Conservation (phyloP, 495 filamentous ascomycete species). For the Podospora conica region DNA sequence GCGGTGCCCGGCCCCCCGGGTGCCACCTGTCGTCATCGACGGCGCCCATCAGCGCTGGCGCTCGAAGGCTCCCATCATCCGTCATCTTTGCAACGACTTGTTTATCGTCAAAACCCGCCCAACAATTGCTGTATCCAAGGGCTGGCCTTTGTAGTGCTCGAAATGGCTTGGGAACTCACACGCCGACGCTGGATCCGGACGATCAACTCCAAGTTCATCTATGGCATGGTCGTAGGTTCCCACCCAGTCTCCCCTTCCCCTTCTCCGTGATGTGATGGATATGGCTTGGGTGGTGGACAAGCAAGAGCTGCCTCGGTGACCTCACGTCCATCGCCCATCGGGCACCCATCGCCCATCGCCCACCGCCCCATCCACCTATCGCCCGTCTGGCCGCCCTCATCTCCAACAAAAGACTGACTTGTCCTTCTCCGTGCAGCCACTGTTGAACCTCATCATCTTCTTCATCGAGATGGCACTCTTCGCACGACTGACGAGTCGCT, state of each 20-base stretch:
- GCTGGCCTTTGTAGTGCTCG: slow-evolving; percentile 3
- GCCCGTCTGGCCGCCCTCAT: not conserved
- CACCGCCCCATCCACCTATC: slow-evolving; percentile 4
- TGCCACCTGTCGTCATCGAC: not conserved
- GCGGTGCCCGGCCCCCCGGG: not conserved
- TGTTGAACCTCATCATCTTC: slow-evolving; percentile 80
- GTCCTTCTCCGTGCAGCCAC: slow-evolving; percentile 52
- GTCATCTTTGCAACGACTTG: not conserved
- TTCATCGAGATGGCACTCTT: slow-evolving; percentile 82
- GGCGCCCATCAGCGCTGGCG: not conserved
- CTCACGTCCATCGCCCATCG: too few species aligned
- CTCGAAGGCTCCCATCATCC: not conserved
- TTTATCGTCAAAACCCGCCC: not conserved
- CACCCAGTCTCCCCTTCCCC: slow-evolving; percentile 13
- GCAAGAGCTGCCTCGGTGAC: not conserved
- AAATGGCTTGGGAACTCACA: slow-evolving; percentile 50
- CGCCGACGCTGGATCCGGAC: slow-evolving; percentile 58
- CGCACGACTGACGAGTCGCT: slow-evolving; percentile 73
- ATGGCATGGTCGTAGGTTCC: slow-evolving; percentile 67
- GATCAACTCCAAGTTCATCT: slow-evolving; percentile 73
- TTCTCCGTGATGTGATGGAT: slow-evolving; percentile 2
- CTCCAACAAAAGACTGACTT: not conserved
- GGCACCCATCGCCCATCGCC: too few species aligned
- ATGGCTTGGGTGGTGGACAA: slow-evolving; percentile 3
- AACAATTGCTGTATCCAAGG: not conserved